A percentile compares a stretch with the other conserved stretches of the same genome.
Conservation (phyloP, 1,284 basidiomycete genomes). For the Apiotrichum veenhuisii region DNA sequence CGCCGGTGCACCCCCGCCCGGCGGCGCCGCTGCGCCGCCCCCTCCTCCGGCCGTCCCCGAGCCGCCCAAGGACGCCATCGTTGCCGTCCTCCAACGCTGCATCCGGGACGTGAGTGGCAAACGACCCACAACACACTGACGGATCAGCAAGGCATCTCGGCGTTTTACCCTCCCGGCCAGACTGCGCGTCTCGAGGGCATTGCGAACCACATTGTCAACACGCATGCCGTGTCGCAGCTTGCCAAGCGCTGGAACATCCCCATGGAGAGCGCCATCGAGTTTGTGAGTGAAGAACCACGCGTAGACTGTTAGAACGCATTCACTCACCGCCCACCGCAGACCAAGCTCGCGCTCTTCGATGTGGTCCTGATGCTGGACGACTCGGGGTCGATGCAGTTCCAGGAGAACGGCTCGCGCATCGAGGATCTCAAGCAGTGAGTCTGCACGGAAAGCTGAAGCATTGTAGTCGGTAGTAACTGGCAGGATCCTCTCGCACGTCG, state of each 20-base stretch:
- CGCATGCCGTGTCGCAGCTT: conserved; percentile 46
- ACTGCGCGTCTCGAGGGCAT: conserved; percentile 47
- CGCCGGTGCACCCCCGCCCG: neutral
- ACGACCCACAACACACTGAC: conserved; percentile 5
- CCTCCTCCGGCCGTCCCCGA: neutral
- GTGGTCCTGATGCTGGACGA: conserved; percentile 49
- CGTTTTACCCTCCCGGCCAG: conserved; percentile 49
- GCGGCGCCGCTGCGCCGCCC: neutral
- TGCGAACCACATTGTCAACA: conserved; percentile 46
- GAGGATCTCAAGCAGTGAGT: conserved; percentile 48
- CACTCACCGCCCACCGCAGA: conserved; percentile 15
- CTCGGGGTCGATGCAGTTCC: conserved; percentile 49
- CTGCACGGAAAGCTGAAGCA: too few species aligned
- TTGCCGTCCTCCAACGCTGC: conserved; percentile 34
- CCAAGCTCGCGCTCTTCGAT: conserved; percentile 49
- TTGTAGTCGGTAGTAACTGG: neutral
- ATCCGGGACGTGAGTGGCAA: conserved; percentile 44
- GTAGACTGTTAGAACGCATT: too few species aligned
- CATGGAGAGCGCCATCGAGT: conserved; percentile 49
- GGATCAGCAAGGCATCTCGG: conserved; percentile 47
- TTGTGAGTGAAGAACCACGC: too few species aligned
- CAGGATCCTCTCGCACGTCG: conserved; percentile 44
- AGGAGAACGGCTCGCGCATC: conserved; percentile 47
- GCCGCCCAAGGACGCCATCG: neutral
- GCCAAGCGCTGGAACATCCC: conserved; percentile 50